Evolutionary conservation across 208 protist genomes (phyloP), one percentile per base, ranked within the genome.

Genomic region (Wallacemonas sp.): DNA sequence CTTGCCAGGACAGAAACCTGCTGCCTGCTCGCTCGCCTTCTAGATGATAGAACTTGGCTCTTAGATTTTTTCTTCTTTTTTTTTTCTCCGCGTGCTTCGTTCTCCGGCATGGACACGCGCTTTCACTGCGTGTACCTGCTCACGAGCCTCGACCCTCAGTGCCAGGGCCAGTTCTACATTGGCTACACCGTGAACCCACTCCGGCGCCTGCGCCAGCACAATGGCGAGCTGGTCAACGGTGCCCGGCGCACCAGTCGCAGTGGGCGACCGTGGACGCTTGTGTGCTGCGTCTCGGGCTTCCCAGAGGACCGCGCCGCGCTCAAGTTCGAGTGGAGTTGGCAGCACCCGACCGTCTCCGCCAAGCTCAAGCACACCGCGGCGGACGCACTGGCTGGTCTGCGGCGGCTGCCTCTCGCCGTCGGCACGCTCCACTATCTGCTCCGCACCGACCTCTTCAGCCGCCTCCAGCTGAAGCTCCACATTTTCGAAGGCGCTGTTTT

Each of bases 261-360:
- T 10, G 81, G 86, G 0, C 84, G 94, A 33, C 97, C 97, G 38
- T 98, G 97, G 97, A 74, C 75, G 44, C 74, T 98, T 10, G 62
- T 98, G 2, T 87, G 91, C 65, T 93, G 91, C 61, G 87, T 98
- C 31, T 92, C 93, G 33, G 97, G 97, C 45, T 98, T 98, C 57
- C 63, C 88, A 0, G 86, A 93, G 64, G 90, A 98, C 54, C 78
- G 82, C 26, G 67, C 81, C 7, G 97, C 94, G 22, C 80, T 98
- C 20, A 95, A 98, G 74, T 98, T 98, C 57, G 97, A 98, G 81
- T 98, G 95, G 94, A 87, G 85, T 61, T 98, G 95, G 95, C 93
- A 97, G 76, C 70, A 98, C 74, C 94, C 93, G 10, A 69, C 26
- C 20, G 78, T 78, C 52, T 89, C 91, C 1, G 61, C 75, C 3